A percentile compares a stretch with the other conserved stretches of the same genome.
Conservation (phyloP, 164 flowering plant species). For the Nymphaea thermarum region DNA sequence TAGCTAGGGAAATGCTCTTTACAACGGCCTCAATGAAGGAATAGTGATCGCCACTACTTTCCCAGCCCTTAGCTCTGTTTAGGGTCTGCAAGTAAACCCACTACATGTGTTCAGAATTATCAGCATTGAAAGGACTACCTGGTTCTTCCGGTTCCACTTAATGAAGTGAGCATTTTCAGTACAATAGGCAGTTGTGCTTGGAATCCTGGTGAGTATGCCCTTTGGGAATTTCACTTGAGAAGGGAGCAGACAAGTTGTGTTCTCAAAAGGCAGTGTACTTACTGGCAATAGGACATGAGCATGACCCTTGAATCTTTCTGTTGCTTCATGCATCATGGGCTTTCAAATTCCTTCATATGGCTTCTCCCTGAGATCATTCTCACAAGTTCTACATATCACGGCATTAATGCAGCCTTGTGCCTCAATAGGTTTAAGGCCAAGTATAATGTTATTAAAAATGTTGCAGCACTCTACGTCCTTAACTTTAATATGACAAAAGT, state of each 20-base stretch:
- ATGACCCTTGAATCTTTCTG: constrained; percentile 99
- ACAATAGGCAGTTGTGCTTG: constrained; percentile 94
- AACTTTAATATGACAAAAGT: constrained; percentile 92
- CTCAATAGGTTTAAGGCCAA: constrained; percentile 95
- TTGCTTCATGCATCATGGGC: constrained; percentile 99
- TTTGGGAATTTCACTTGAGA: constrained; percentile 97
- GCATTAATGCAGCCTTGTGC: constrained; percentile 93
- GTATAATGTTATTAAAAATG: constrained; percentile 72
- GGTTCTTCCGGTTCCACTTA: constrained; percentile 87
- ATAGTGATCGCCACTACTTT: constrained; percentile 89
- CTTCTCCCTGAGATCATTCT: constrained; percentile 79
- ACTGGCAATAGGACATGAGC: constrained; percentile 93
- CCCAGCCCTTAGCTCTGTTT: constrained; percentile 93
- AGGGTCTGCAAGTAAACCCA: constrained; percentile 95
- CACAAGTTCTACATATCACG: constrained; percentile 68
- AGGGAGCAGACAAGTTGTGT: constrained; percentile 96
- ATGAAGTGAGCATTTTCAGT: constrained; percentile 94
- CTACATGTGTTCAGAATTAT: constrained; percentile 90
- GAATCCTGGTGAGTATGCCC: constrained; percentile 94
- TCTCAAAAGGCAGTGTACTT: constrained; percentile 88
- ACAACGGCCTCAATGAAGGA: constrained; percentile 96
- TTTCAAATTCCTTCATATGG: constrained; percentile 66
- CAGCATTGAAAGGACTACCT: constrained; percentile 85
- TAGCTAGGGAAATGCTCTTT: constrained; percentile 95
- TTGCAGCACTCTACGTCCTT: constrained; percentile 76